Evolutionary conservation across 2,329 filamentous ascomycete species (phyloP).

Genomic region (Fusarium devonianum): DNA sequence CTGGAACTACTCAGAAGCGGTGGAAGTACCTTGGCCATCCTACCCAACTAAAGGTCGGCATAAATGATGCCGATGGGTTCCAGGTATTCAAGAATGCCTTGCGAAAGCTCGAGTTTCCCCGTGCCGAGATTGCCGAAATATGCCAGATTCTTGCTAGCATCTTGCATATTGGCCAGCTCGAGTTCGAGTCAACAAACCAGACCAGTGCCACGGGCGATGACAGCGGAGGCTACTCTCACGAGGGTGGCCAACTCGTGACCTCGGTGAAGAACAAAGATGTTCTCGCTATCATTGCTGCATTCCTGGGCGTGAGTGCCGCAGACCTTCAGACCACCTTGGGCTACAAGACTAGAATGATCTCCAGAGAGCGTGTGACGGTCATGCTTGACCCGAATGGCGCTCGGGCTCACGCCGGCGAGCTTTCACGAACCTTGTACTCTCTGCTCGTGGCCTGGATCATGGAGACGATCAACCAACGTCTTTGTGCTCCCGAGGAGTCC

Average conservation of each 20-base stretch:
- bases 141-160: slow-evolving; percentile 94
- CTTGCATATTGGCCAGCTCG: slow-evolving; percentile 95
- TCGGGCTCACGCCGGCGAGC: slow-evolving; percentile 89
- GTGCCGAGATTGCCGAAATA: slow-evolving; percentile 93
- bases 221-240: slow-evolving; percentile 94
- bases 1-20: slow-evolving; percentile 71
- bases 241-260: slow-evolving; percentile 86
- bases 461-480: slow-evolving; percentile 87
- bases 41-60: slow-evolving; percentile 94
- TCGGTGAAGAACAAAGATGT: slow-evolving; percentile 94
- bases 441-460: slow-evolving; percentile 93
- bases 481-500: slow-evolving; percentile 85
- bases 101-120: slow-evolving; percentile 90
- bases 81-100: slow-evolving; percentile 97
- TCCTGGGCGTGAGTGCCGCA: slow-evolving; percentile 81
- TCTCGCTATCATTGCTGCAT: slow-evolving; percentile 86
- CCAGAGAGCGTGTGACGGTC: slow-evolving; percentile 95
- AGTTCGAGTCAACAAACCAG: slow-evolving; percentile 83
- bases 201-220: slow-evolving; percentile 85
- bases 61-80: slow-evolving; percentile 95
- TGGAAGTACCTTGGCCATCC: slow-evolving; percentile 98
- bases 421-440: slow-evolving; percentile 91
- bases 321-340: slow-evolving; percentile 89
- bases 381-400: slow-evolving; percentile 95
- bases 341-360: slow-evolving; percentile 96